Evolutionary conservation across 208 protist genomes (phyloP), one percentile per base, ranked within the genome.

Genomic region (Acanthamoeba polyphaga): DNA sequence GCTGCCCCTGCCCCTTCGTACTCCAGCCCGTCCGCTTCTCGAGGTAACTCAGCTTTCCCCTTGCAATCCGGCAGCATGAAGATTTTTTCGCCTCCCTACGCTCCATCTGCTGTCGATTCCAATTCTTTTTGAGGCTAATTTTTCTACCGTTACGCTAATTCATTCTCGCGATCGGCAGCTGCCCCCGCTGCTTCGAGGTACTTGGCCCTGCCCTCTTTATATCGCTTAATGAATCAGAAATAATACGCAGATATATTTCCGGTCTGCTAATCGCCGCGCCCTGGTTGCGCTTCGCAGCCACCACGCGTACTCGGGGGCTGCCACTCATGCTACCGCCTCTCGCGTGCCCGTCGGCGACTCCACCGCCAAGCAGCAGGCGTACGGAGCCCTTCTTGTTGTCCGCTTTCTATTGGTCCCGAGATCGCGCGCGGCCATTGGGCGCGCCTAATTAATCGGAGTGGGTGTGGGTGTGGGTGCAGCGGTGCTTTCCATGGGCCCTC

Each of bases 401-500:
- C 0, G 1, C 22, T 7, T 62, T 62, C 12, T 24, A 27, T 62
- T 62, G 22, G 22, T 22, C 68, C 68, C 68, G 13, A 32, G 10
- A 17, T 3, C 38, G 38, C 38, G 38, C 38, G 38, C 38, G 38
- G 38, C 68, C 32, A 13, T 38, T 27, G 22, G 66, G 22, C 64
- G 24, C 66, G 9, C 24, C 66, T 74, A 38, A 74, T 74, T 29
- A 38, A 74, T 74, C 32, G 10, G 3, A 74, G 9, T 29, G 29
- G 0, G 17, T n/a, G 19, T 22, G 70, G 8, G 10, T 58, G 9
- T 1, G 8, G 0, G 70, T 29, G 74, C 43, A 82, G 74, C 53
- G 74, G 74, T 9, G 82, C 82, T 43, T 90, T 90, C 82, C 82
- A 90, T n/a, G 82, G 82, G 1, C 82, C 82, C 32, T 90, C 82